Conservation (phyloP, 768 basidiomycete genomes). For the Porphyrellus cyaneotinctus region DNA sequence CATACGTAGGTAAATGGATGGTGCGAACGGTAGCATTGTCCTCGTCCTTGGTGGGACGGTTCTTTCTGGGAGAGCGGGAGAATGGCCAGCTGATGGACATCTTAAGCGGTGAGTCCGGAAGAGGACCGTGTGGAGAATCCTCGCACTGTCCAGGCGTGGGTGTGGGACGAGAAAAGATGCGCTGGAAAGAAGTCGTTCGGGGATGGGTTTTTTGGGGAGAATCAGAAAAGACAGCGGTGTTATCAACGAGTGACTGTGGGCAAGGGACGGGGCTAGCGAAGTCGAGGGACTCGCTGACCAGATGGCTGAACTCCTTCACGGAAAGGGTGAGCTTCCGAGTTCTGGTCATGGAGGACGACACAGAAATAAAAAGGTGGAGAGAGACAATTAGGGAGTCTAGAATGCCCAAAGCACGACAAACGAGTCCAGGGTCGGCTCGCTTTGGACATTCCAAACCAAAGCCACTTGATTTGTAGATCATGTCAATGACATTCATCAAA, state of each 20-base stretch:
- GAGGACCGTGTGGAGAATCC: slow-evolving; percentile 4
- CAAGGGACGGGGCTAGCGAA: slow-evolving; percentile 2
- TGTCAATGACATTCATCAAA: slow-evolving; percentile 1
- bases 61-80: slow-evolving; percentile 23
- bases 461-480: slow-evolving; percentile 14
- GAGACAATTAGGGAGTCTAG: neutral
- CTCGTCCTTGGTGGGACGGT: slow-evolving; percentile 10
- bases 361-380: neutral
- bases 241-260: slow-evolving; percentile 23
- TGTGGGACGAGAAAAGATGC: slow-evolving; percentile 29
- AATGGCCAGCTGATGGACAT: slow-evolving; percentile 28
- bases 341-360: slow-evolving; percentile 22
- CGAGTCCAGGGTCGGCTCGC: slow-evolving; percentile 18
- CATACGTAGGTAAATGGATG: neutral
- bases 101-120: slow-evolving; percentile 21
- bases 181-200: slow-evolving; percentile 26
- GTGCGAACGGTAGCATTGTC: slow-evolving; percentile 12
- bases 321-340: slow-evolving; percentile 26
- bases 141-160: slow-evolving; percentile 6
- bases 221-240: slow-evolving; percentile 20
- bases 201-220: slow-evolving; percentile 12
- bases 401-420: neutral
- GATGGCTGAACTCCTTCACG: slow-evolving; percentile 32
- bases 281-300: slow-evolving; percentile 33
- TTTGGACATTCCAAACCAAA: neutral